phyloP scores from a whole-genome alignment of 2,329 filamentous ascomycete genomes.

The Trichoderma sp. region DNA sequence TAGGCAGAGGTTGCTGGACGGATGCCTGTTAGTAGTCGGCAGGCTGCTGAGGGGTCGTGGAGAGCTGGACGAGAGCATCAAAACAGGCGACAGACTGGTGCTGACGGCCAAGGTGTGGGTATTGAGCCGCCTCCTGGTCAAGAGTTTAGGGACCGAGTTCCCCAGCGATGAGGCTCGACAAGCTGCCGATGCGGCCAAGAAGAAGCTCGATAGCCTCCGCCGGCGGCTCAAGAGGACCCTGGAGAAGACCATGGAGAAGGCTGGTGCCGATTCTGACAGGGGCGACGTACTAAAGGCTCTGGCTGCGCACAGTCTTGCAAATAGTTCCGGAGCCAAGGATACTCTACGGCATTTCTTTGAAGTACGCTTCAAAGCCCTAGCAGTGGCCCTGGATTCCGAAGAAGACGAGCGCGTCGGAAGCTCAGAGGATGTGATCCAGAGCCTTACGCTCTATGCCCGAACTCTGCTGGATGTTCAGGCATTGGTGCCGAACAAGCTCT shows the following conservation, averaged over 20 bases:
- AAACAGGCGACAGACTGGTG: constrained; percentile 51
- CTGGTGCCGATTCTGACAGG: constrained; percentile 50
- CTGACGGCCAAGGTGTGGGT: constrained; percentile 70
- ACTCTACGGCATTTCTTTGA: constrained; percentile 75
- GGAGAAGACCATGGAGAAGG: constrained; percentile 64
- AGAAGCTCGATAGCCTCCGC: constrained; percentile 60
- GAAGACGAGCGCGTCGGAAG: constrained; percentile 41
- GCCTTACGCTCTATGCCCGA: constrained; percentile 69
- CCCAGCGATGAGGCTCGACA: constrained; percentile 34
- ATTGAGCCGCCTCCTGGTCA: constrained; percentile 70
- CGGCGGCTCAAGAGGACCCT: constrained; percentile 64
- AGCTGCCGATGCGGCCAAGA: constrained; percentile 59
- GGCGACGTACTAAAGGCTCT: constrained; percentile 67
- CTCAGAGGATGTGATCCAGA: constrained; percentile 54
- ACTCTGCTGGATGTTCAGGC: constrained; percentile 76
- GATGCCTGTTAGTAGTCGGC: constrained; percentile 49
- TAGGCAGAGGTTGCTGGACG: constrained; percentile 49
- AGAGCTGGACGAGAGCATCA: constrained; percentile 29
- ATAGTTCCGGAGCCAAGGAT: constrained; percentile 75
- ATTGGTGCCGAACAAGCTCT: constrained; percentile 69
- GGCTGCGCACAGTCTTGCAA: constrained; percentile 77
- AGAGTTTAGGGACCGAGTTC: constrained; percentile 59
- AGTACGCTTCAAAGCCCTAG: constrained; percentile 67
- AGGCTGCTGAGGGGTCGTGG: constrained; percentile 46
- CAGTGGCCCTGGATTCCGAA: constrained; percentile 55